Conservation (phyloP, 768 basidiomycete species). For the Infundibulicybe gibba region DNA sequence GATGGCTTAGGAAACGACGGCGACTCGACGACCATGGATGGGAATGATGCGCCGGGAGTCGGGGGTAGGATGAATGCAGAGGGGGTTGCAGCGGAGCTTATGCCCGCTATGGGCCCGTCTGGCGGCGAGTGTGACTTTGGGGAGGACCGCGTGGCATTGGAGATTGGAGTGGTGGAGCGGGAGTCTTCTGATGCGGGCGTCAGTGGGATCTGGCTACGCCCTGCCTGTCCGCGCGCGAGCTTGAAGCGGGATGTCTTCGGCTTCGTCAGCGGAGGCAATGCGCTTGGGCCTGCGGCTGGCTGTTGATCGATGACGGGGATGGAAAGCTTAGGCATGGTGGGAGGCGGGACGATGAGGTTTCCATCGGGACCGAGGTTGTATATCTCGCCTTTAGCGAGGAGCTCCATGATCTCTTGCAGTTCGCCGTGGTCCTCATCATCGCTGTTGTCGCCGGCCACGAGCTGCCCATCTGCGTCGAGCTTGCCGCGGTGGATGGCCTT, state of each 20-base stretch:
- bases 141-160: constrained; percentile 24
- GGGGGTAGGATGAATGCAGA: not conserved
- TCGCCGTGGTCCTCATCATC: constrained; percentile 54
- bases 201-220: constrained; percentile 15
- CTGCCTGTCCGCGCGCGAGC: constrained; percentile 30
- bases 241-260: constrained; percentile 49
- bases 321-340: constrained; percentile 11
- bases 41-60: constrained; percentile 8
- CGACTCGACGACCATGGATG: constrained; percentile 32
- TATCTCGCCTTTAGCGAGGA: constrained; percentile 46
- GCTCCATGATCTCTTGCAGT: constrained; percentile 47
- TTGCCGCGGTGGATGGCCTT: constrained; percentile 54
- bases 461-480: constrained; percentile 40
- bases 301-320: not conserved
- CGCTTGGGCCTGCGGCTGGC: no score
- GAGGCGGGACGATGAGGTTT: constrained; percentile 19
- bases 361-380: constrained; percentile 52
- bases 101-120: not conserved
- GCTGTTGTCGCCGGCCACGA: constrained; percentile 50
- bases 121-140: constrained; percentile 21
- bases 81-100: constrained; percentile 7
- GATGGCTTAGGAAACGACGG: constrained; percentile 31
- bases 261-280: constrained; percentile 25
- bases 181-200: constrained; percentile 9
- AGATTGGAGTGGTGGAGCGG: constrained; percentile 19